Evolutionary conservation across 371 early-diverging fungal genomes (phyloP), one percentile per base, ranked within the genome.

Genomic region (Lichtheimia hyalospora): DNA sequence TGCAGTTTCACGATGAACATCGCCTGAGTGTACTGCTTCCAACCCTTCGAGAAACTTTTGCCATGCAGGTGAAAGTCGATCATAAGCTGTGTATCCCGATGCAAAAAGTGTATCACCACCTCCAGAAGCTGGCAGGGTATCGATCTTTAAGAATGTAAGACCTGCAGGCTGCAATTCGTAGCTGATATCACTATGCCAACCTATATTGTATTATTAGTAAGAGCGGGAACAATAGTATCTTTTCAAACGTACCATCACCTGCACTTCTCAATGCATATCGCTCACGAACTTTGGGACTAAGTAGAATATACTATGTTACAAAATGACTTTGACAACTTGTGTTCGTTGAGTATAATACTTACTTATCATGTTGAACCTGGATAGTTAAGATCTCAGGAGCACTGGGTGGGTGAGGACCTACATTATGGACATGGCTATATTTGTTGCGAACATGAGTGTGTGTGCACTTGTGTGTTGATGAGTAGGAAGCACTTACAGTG

Each of bases 141-240:
- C 79, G 34, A 86, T 70, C 49, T 80, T 75, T 13, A 87, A 67
- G 18, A 82, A 75, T 6, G 89, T 81, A 54, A 79, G 69, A 20
- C 82, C 80, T 3, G 85, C 63, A 18, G 89, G 88, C 27, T 82
- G 75, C 0, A 66, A 56, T 62, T 89, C 89, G 57, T 79, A 86
- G n/a, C 83, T 83, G 44, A 87, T 77, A 70, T 88, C 89, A 57
- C 75, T 73, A 55, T 84, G 85, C 83, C 84, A 84, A 10, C 53
- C 34, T 34, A 34, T 10, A 34, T 8, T 2, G 10, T 34, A 10
- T 8, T 10, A 34, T 34, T 34, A 34, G 34, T 10, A 34, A 10
- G 8, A 2, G 34, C 0, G 34, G 2, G 6, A 7, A 3, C 6
- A 6, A 3, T 28, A 28, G 7, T 28, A 7, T 7, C 7, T 6